Conservation (phyloP, 1,284 basidiomycete species). For the Pseudozyma pruni region DNA sequence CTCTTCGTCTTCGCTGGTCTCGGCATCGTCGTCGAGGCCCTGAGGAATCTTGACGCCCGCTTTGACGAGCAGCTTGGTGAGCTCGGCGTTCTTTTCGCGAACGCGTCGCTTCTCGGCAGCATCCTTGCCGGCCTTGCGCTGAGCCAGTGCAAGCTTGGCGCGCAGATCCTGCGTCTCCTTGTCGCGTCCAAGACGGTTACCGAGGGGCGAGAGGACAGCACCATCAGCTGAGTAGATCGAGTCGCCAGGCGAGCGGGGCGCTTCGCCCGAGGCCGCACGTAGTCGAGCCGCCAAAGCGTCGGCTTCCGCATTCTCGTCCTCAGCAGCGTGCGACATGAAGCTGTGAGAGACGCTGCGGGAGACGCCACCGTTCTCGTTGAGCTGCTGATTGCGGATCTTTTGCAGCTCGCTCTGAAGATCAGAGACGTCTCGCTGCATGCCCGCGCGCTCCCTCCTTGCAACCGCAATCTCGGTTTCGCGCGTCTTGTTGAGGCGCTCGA, state of each 20-base stretch:
- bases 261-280: slow-evolving; percentile 41
- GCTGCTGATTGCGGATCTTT: slow-evolving; percentile 46
- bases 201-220: slow-evolving; percentile 42
- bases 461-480: slow-evolving; percentile 92
- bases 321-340: slow-evolving; percentile 43
- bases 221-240: slow-evolving; percentile 46
- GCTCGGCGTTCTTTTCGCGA: slow-evolving; percentile 59
- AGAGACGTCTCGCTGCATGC: slow-evolving; percentile 87
- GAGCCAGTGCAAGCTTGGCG: slow-evolving; percentile 58
- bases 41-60: slow-evolving; percentile 54
- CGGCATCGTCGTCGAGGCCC: slow-evolving; percentile 50
- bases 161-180: slow-evolving; percentile 59
- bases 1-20: slow-evolving; percentile 57
- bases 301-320: slow-evolving; percentile 40
- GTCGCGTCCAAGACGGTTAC: slow-evolving; percentile 45
- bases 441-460: slow-evolving; percentile 85
- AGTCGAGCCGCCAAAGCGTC: slow-evolving; percentile 32
- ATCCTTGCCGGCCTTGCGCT: slow-evolving; percentile 63
- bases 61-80: slow-evolving; percentile 51
- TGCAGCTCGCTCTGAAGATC: slow-evolving; percentile 83
- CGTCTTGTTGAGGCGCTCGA: slow-evolving; percentile 83
- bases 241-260: slow-evolving; percentile 39
- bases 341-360: slow-evolving; percentile 51
- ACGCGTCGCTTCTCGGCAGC: slow-evolving; percentile 58
- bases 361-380: slow-evolving; percentile 26